These are phyloP conservation scores for Niveomyces coronatus DNA, from an alignment of 2,329 filamentous ascomycete species.

Conservation along the genomic window DNA sequence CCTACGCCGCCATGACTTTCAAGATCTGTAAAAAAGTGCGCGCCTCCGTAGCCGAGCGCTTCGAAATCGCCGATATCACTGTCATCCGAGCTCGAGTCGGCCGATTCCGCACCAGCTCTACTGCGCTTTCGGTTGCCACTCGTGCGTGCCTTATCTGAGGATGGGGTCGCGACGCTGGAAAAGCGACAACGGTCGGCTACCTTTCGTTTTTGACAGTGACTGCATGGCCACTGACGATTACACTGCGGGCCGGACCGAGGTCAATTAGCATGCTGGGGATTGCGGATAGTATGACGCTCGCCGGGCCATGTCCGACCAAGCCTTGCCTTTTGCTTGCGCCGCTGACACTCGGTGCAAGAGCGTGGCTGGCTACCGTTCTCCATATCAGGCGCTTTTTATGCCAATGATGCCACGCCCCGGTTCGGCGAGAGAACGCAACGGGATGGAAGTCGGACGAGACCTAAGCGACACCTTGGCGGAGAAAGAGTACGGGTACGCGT, in stretches of 20 bases:
- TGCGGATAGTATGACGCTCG: not conserved
- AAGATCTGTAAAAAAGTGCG: slow-evolving; percentile 22
- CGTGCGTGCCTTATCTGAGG: slow-evolving; percentile 14
- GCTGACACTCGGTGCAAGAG: slow-evolving; percentile 32
- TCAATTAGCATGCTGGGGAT: not conserved
- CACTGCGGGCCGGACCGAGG: slow-evolving; percentile 17
- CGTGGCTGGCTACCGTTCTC: slow-evolving; percentile 14
- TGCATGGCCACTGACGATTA: slow-evolving; percentile 30
- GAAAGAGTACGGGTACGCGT: too few species aligned
- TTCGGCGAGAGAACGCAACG: not conserved
- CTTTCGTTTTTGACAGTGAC: slow-evolving; percentile 29
- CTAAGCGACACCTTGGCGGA: too few species aligned
- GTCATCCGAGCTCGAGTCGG: slow-evolving; percentile 15
- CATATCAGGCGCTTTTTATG: slow-evolving; percentile 4
- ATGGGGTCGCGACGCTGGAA: slow-evolving; percentile 13
- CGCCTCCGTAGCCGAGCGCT: slow-evolving; percentile 25
- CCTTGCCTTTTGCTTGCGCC: slow-evolving; percentile 28
- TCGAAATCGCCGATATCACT: slow-evolving; percentile 21
- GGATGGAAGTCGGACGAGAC: not conserved
- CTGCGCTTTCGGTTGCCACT: slow-evolving; percentile 7
- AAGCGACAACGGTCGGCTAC: slow-evolving; percentile 27
- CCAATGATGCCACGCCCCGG: not conserved
- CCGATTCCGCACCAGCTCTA: slow-evolving; percentile 8
- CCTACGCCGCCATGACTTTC: slow-evolving; percentile 18
- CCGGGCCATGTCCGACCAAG: not conserved